phyloP scores from a whole-genome alignment of 1,139 yeast species.

The Kodamaea anthophila region DNA sequence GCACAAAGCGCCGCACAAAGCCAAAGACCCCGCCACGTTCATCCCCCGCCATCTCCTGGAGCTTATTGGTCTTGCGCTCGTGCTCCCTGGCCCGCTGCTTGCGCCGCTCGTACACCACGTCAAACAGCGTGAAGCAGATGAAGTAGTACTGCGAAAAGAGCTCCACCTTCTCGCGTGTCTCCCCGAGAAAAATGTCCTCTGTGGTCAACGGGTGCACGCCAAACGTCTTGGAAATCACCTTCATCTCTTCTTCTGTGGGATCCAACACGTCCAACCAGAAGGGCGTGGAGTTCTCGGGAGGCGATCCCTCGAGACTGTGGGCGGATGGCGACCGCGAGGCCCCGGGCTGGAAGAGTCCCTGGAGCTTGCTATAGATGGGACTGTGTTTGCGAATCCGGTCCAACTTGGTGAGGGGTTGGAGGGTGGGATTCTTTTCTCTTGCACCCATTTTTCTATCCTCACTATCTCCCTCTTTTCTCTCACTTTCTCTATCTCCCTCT shows the following conservation, averaged over 20 bases:
- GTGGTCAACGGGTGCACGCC: conserved; percentile 95
- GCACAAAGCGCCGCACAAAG: conserved; percentile 13
- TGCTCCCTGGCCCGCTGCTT: conserved; percentile 41
- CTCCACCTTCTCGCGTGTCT: conserved; percentile 92
- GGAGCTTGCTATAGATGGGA: conserved; percentile 14
- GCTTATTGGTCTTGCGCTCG: conserved; percentile 33
- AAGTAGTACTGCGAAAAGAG: conserved; percentile 83
- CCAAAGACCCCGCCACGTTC: conserved; percentile 18
- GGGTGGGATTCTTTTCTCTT: conserved; percentile 2
- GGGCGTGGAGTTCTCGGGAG: conserved; percentile 31
- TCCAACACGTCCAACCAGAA: conserved; percentile 91
- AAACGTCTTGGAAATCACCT: conserved; percentile 81
- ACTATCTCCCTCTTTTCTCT: too few species aligned
- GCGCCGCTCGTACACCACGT: conserved; percentile 68
- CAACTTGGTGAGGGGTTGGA: conserved; percentile 9
- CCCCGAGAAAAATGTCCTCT: conserved; percentile 91
- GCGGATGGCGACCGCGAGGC: neutral
- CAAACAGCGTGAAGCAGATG: conserved; percentile 90
- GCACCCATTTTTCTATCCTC: conserved; percentile 4
- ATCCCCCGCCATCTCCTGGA: conserved; percentile 28
- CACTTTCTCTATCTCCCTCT: conserved; percentile 5
- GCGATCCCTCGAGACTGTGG: too few species aligned
- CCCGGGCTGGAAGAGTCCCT: conserved; percentile 22
- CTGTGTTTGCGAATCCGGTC: neutral
- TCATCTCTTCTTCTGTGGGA: conserved; percentile 97